Evolutionary conservation across 192 early-diverging fungal genomes (phyloP).

Genomic region (Allomyces javanicus): DNA sequence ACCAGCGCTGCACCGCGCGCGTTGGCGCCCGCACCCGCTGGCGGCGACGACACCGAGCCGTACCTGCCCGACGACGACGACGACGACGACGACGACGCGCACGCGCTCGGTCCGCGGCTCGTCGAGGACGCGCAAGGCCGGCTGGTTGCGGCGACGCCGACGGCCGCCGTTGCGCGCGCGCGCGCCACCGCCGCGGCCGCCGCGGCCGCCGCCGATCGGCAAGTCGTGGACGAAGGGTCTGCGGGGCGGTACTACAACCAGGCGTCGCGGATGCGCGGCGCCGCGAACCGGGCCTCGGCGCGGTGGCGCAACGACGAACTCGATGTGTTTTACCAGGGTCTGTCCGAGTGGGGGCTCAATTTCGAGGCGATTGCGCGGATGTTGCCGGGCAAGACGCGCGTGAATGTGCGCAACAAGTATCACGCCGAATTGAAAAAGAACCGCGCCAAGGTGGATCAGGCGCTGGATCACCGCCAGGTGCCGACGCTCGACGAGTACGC

Average conservation of each 20-base stretch:
- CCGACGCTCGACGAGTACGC: neutral
- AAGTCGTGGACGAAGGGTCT: neutral
- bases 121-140: too few species aligned
- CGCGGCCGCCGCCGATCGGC: neutral
- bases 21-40: too few species aligned
- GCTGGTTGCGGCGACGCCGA: neutral
- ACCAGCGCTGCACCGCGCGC: too few species aligned
- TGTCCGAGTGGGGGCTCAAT: neutral
- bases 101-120: too few species aligned
- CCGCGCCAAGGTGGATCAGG: neutral
- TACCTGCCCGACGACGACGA: neutral
- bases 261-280: neutral
- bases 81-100: neutral
- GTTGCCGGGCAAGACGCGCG: neutral
- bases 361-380: neutral
- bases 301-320: neutral
- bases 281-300: neutral
- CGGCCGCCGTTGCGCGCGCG: neutral
- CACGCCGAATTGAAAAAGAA: neutral
- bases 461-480: neutral
- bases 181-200: neutral
- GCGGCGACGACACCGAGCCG: neutral
- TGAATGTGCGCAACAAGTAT: neutral
- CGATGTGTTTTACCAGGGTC: neutral
- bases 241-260: neutral